These are phyloP conservation scores for Trichoderma guizhouense DNA, from an alignment of 2,329 filamentous ascomycete genomes.

Conservation along the genomic window DNA sequence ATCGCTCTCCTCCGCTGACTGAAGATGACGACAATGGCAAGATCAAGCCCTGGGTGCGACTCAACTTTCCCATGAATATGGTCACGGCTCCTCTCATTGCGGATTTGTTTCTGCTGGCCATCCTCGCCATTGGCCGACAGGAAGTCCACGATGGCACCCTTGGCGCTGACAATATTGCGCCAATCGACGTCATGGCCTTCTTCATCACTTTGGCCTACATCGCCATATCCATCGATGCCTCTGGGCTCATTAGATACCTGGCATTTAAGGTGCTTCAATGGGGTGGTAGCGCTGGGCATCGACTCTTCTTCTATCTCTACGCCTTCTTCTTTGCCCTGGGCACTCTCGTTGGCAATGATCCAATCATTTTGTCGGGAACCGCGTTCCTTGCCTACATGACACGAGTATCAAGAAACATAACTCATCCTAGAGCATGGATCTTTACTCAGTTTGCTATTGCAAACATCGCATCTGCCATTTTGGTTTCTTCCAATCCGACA, in stretches of 20 bases:
- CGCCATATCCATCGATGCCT: constrained; percentile 73
- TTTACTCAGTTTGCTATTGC: constrained; percentile 68
- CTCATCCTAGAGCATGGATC: constrained; percentile 70
- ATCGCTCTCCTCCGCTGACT: constrained; percentile 23
- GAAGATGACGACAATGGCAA: constrained; percentile 29
- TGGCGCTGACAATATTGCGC: constrained; percentile 62
- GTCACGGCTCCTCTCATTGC: constrained; percentile 68
- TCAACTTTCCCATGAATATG: constrained; percentile 65
- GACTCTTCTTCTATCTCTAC: constrained; percentile 71
- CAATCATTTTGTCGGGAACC: constrained; percentile 70
- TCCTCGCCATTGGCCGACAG: constrained; percentile 60
- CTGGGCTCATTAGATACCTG: constrained; percentile 66
- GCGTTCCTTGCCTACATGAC: constrained; percentile 77
- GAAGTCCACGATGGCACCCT: constrained; percentile 69
- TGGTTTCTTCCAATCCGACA: constrained; percentile 76
- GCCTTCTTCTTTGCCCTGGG: constrained; percentile 67
- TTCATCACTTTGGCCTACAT: constrained; percentile 74
- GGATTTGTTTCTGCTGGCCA: constrained; percentile 68
- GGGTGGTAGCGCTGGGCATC: constrained; percentile 64
- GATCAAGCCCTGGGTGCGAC: constrained; percentile 42
- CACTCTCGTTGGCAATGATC: constrained; percentile 70
- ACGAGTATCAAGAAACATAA: constrained; percentile 68
- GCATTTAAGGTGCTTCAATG: constrained; percentile 68
- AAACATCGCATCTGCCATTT: constrained; percentile 70
- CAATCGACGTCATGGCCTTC: constrained; percentile 71